These are phyloP conservation scores for Rosa persica DNA, from an alignment of 306 rosid species.

Conservation along the genomic window DNA sequence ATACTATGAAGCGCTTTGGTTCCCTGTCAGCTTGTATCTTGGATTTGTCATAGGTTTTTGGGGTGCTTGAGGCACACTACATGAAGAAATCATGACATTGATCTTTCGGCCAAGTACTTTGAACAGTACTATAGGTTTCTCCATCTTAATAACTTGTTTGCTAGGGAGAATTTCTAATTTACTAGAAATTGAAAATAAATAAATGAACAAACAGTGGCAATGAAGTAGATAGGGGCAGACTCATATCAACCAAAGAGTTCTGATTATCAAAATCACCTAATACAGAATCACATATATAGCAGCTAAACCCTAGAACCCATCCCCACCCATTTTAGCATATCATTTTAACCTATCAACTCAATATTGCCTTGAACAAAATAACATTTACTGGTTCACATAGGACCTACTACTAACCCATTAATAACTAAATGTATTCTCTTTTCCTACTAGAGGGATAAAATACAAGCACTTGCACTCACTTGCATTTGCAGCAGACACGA, in stretches of 20 bases:
- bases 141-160: too few relatives aligned
- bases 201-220: background rate
- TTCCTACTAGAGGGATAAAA: background rate
- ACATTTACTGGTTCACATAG: slow-evolving; percentile 13
- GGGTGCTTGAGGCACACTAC: background rate
- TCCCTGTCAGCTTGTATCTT: background rate
- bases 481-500: slow-evolving; percentile 14
- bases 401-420: background rate
- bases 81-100: too few relatives aligned
- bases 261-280: background rate
- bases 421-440: background rate
- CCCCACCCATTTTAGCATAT: background rate
- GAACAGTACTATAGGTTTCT: background rate
- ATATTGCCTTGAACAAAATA: slow-evolving; percentile 4
- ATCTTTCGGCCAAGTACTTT: background rate
- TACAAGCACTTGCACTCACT: slow-evolving; percentile 20
- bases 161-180: background rate
- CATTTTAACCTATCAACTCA: background rate
- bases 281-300: background rate
- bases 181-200: background rate
- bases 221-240: background rate
- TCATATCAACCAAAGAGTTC: background rate
- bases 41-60: background rate
- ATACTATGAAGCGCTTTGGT: background rate
- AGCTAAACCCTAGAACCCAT: background rate